A percentile compares a stretch with the other conserved stretches of the same genome.
These are phyloP conservation scores for Geotrichum histeridarum DNA, from an alignment of 1,139 yeast genomes.

Conservation along the genomic window DNA sequence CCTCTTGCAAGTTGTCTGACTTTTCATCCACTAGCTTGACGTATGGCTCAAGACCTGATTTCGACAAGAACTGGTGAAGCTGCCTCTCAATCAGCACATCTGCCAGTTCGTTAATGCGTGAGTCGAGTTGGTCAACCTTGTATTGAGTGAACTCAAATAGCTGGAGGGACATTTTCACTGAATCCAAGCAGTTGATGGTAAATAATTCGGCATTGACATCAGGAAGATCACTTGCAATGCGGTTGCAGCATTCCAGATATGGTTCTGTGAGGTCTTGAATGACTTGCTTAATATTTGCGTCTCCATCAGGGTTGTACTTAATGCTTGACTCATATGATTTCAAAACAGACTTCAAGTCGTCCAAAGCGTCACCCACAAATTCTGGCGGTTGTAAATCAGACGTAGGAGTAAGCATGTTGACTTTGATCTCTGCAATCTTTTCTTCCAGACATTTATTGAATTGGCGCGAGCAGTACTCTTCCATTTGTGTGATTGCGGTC, in stretches of 20 bases:
- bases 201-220: conserved; percentile 32
- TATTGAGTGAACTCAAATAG: conserved; percentile 32
- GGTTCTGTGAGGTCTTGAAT: conserved; percentile 37
- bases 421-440: conserved; percentile 25
- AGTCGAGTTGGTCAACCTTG: conserved; percentile 35
- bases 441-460: conserved; percentile 32
- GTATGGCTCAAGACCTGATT: conserved; percentile 28
- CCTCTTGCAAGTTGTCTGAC: conserved; percentile 16
- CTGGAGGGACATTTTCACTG: conserved; percentile 32
- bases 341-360: conserved; percentile 35
- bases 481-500: conserved; percentile 28
- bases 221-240: conserved; percentile 30
- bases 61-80: conserved; percentile 26
- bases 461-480: conserved; percentile 30
- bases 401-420: conserved; percentile 18
- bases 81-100: conserved; percentile 33
- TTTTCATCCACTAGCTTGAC: background rate
- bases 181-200: conserved; percentile 38
- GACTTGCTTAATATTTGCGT: conserved; percentile 29
- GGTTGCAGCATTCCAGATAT: conserved; percentile 34
- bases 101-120: conserved; percentile 30
- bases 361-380: conserved; percentile 34
- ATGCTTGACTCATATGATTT: conserved; percentile 36
- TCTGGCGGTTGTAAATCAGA: conserved; percentile 38
- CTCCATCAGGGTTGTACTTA: conserved; percentile 28